phyloP scores from a whole-genome alignment of 2,329 filamentous ascomycete species.

The Thielaviopsis musarum region DNA sequence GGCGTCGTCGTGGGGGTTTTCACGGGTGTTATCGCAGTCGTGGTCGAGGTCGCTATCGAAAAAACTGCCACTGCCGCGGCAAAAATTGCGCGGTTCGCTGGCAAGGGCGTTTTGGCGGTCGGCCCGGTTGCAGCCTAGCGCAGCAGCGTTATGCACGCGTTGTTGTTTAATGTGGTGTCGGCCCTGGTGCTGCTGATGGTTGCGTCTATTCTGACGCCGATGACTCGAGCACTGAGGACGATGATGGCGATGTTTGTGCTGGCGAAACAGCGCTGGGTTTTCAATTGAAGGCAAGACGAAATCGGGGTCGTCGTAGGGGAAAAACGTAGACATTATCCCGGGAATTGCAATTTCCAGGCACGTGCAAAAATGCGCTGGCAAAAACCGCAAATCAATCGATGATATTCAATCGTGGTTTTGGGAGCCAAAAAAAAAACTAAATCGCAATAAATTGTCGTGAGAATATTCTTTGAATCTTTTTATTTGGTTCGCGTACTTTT shows the following conservation, averaged over 20 bases:
- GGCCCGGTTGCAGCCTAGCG: not conserved
- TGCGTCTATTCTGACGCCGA: not conserved
- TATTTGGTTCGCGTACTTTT: not conserved
- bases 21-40: not conserved
- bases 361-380: not conserved
- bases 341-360: not conserved
- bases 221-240: not conserved
- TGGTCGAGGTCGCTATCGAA: not conserved
- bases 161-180: not conserved
- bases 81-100: not conserved
- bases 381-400: not conserved
- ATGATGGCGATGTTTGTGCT: not conserved
- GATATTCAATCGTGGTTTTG: not conserved
- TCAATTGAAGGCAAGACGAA: not conserved
- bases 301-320: not conserved
- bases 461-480: not conserved
- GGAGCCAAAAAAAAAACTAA: not conserved
- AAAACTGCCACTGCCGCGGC: not conserved
- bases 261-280: not conserved
- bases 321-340: not conserved
- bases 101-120: not conserved
- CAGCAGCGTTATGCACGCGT: not conserved
- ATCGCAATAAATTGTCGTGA: not conserved
- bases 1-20: not conserved
- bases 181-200: not conserved